Evolutionary conservation across 1,139 yeast genomes (phyloP), one percentile per base, ranked within the genome.

Genomic region (Diutina siamensis): DNA sequence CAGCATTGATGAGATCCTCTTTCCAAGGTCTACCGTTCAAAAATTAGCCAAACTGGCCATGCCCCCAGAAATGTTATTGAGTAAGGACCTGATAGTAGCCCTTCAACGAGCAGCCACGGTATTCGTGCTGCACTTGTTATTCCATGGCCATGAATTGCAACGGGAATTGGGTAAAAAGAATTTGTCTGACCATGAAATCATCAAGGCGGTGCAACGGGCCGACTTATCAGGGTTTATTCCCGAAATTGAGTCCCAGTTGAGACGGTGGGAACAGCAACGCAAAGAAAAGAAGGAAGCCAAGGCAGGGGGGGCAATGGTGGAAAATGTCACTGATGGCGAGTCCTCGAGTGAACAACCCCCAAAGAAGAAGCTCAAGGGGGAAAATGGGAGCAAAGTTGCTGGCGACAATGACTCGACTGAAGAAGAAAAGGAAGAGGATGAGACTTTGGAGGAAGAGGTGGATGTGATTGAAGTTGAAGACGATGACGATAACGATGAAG

Each of bases 61-160:
- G n/a, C 49, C 47, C 8, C 54, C 49, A 17, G 56, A 51, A 8
- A 62, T 74, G 59, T 58, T 78, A 10, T 51, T 70, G 44, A 78
- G 85, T 15, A 82, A 80, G 56, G 94, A 83, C 55, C 76, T 86
- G 2, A 65, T 77, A 19, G 58, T 74, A 2, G 89, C 84, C 2
- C 56, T 83, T 22, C 92, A 83, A 55, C 62, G 92, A 49, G 71
- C 86, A 5, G 79, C 89, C 13, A 81, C 88, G 0, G 80, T 83
- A 3, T 83, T 81, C 59, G 85, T 83, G 22, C 81, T 82, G 44
- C 81, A 81, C 54, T 52, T 83, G 45, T 64, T 81, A 53, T 75
- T 76, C 54, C 75, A 77, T 54, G 87, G 89, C 3, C 71, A 83
- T 47, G 72, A 68, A 49, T 54, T 69, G 2, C 72, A 84, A 3